Base-by-base conservation (phyloP, 257 asterid genomes). In the Ophiorrhiza pumila region DNA sequence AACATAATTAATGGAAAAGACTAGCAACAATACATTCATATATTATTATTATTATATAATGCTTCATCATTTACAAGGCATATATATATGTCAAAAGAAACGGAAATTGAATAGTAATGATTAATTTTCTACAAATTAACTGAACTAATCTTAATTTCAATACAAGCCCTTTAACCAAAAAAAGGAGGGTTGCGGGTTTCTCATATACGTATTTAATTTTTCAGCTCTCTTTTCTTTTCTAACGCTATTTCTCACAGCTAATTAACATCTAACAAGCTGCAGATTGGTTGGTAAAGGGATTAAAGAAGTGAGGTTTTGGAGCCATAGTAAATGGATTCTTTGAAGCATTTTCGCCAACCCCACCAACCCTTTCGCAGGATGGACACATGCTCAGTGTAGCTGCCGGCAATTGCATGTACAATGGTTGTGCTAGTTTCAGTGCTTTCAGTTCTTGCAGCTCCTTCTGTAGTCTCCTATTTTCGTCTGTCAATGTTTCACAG, bases 401-500 rank as follows among this genome's bases (percentile, higher is more conserved):
- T 68, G 95, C 88, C 58, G 97, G 91, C 15, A 85, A 73, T 78
- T 87, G 91, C 95, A 88, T 86, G 89, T 91, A 93, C 34, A 89
- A 85, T 55, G 98, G 96, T 80, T 83, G 89, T 55, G 97, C 80
- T 64, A 85, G 15, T 78, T 91, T 94, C 6, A 88, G 73, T 3
- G 97, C 89, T 78, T 91, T 91, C 35, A 94, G 84, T 81, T 93
- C 98, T 41, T 90, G 96, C 2, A 93, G 66, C 79, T 94, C 98
- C 80, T 94, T 94, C 68, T 89, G 96, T 9, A 94, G 86, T 77
- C 96, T 85, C 73, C 96, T 81, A 50, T 94, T 94, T 78, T 94
- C 97, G 2, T 94, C 98, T 18, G 97, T 94, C 62, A 94, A 71
- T 2, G 96, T 81, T 66, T 91, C 97, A 55, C 98, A 94, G 78